Evolutionary conservation across 2,329 filamentous ascomycete genomes (phyloP).

Genomic region (Sclerotinia subarctica): DNA sequence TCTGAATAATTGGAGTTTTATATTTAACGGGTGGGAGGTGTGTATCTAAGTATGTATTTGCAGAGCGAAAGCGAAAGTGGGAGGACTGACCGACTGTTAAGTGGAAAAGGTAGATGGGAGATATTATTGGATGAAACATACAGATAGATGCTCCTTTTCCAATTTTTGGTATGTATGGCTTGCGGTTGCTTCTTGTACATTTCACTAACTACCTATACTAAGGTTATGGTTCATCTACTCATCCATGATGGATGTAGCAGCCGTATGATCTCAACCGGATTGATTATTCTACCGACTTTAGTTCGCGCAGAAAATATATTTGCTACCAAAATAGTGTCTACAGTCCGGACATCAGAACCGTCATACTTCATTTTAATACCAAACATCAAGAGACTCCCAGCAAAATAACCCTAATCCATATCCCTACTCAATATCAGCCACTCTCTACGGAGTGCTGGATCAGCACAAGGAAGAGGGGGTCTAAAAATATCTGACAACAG

Average conservation of each 20-base stretch:
- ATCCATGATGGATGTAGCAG: not conserved
- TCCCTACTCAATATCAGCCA: not conserved
- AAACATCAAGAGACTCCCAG: not conserved
- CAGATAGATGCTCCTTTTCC: not conserved
- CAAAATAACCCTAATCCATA: not conserved
- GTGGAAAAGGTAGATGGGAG: not conserved
- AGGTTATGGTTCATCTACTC: too few species aligned
- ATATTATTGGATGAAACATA: not conserved
- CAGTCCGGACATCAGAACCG: not conserved
- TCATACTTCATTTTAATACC: not conserved
- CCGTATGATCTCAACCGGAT: not conserved
- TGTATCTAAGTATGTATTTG: too few species aligned
- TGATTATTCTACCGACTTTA: not conserved
- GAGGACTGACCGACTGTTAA: not conserved
- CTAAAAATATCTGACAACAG: conserved; percentile 3
- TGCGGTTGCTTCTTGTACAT: not conserved
- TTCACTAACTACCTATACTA: too few species aligned
- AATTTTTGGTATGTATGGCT: not conserved
- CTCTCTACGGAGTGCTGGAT: not conserved
- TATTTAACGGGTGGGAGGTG: too few species aligned
- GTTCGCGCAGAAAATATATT: not conserved
- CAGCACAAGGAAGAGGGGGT: not conserved
- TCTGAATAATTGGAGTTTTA: too few species aligned
- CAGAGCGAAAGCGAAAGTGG: not conserved
- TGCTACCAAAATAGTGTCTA: not conserved